Evolutionary conservation across 2,329 filamentous ascomycete genomes (phyloP).

Genomic region (Trichoderma sp.): DNA sequence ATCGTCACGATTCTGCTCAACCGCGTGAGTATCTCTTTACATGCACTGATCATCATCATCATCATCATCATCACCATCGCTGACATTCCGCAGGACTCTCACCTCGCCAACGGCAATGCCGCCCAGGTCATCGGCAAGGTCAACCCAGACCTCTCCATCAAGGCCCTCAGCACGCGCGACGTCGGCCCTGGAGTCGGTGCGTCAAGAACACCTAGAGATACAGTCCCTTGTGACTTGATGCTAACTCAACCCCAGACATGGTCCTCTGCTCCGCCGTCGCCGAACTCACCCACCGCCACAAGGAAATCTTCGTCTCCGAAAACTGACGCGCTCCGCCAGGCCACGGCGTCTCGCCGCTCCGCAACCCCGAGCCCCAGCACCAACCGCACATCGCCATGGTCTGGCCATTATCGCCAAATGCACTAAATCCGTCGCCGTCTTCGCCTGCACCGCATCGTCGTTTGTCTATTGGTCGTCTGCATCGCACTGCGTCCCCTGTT

Average conservation of each 20-base stretch:
- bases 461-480: slow-evolving; percentile 6
- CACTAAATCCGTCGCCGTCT: neutral
- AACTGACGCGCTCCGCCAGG: slow-evolving; percentile 40
- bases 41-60: neutral
- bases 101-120: slow-evolving; percentile 68
- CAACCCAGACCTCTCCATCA: slow-evolving; percentile 69
- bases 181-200: slow-evolving; percentile 69
- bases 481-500: slow-evolving; percentile 6
- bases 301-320: slow-evolving; percentile 73
- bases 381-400: slow-evolving; percentile 44
- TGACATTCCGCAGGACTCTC: slow-evolving; percentile 59
- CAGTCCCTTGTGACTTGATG: too few species aligned
- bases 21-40: slow-evolving; percentile 53
- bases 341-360: slow-evolving; percentile 31
- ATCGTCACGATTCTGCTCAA: slow-evolving; percentile 74
- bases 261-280: slow-evolving; percentile 76
- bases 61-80: neutral
- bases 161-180: slow-evolving; percentile 69
- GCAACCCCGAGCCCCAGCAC: slow-evolving; percentile 27
- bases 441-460: slow-evolving; percentile 11
- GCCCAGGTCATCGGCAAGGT: slow-evolving; percentile 82
- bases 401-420: slow-evolving; percentile 35
- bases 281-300: slow-evolving; percentile 79
- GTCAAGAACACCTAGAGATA: too few species aligned
- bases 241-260: slow-evolving; percentile 62